A percentile compares a stretch with the other conserved stretches of the same genome.
Evolutionary conservation across 345 rosid species (phyloP).

Genomic region (Carallia brachiata): DNA sequence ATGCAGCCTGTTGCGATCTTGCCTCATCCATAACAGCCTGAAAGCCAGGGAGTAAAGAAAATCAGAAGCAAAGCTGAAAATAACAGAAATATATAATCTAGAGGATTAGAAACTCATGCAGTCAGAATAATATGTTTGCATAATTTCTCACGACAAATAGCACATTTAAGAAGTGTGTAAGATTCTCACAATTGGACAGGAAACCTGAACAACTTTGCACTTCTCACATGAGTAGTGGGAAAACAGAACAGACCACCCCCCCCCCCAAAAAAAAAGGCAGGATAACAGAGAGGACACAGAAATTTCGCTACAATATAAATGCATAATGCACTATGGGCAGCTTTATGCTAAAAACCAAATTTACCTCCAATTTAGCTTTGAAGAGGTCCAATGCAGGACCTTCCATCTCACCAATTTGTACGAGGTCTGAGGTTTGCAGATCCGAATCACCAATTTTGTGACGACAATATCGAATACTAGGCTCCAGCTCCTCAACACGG

Average conservation of each 20-base stretch:
- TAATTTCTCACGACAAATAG: not conserved
- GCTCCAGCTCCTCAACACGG: slow-evolving; percentile 97
- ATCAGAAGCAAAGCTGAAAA: not conserved
- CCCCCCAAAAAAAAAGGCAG: not conserved
- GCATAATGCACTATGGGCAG: not conserved
- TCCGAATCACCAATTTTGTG: slow-evolving; percentile 94
- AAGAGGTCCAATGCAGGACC: slow-evolving; percentile 98
- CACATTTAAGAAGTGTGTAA: not conserved
- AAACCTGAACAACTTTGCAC: not conserved
- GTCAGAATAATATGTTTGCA: not conserved
- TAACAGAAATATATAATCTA: too few relatives aligned
- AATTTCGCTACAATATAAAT: not conserved
- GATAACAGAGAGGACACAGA: not conserved
- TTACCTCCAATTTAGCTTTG: slow-evolving; percentile 90
- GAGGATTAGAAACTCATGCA: not conserved
- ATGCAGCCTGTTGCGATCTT: slow-evolving; percentile 96
- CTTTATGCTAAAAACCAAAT: slow-evolving; percentile 7
- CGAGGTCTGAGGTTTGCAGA: slow-evolving; percentile 79
- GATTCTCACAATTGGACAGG: not conserved
- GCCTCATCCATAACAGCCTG: slow-evolving; percentile 99
- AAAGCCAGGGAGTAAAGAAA: slow-evolving; percentile 10
- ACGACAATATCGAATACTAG: slow-evolving; percentile 84
- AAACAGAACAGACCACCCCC: not conserved
- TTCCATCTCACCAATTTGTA: slow-evolving; percentile 95
- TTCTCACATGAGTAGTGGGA: not conserved